These are phyloP conservation scores for Clausena lansium DNA, from an alignment of 345 rosid species.

Conservation along the genomic window DNA sequence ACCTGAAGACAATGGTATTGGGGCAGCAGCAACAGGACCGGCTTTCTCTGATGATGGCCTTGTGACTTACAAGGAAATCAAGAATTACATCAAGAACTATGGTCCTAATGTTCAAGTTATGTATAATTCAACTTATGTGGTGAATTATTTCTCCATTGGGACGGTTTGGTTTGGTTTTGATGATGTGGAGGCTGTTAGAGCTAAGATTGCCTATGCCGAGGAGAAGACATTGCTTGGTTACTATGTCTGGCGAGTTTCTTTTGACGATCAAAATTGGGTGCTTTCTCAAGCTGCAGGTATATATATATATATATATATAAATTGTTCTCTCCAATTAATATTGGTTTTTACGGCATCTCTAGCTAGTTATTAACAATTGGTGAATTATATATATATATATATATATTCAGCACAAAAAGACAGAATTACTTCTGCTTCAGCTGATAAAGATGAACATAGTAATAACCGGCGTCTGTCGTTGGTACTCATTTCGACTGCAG, in stretches of 20 bases:
- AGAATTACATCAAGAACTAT: conserved; percentile 21
- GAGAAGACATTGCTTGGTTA: conserved; percentile 35
- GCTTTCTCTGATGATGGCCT: neutral
- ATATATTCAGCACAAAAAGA: conserved; percentile 20
- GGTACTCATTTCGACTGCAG: conserved; percentile 21
- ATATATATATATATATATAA: too few species aligned
- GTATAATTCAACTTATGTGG: conserved; percentile 38
- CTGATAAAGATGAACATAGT: neutral
- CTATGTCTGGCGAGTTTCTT: conserved; percentile 20
- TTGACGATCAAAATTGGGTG: conserved; percentile 25
- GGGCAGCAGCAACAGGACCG: conserved; percentile 21
- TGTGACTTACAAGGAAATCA: conserved; percentile 21
- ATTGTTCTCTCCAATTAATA: too few species aligned
- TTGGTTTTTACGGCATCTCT: too few species aligned
- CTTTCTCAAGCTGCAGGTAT: conserved; percentile 38
- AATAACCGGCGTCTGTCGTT: neutral
- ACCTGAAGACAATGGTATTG: neutral
- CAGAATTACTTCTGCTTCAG: neutral
- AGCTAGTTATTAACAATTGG: neutral
- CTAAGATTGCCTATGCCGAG: conserved; percentile 39
- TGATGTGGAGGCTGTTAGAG: conserved; percentile 34
- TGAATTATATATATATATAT: neutral
- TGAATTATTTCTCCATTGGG: conserved; percentile 23
- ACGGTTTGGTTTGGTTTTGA: conserved; percentile 45
- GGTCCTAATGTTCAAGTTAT: conserved; percentile 1